Conservation (phyloP, 1,284 basidiomycete genomes). For the Nidula niveotomentosa region DNA sequence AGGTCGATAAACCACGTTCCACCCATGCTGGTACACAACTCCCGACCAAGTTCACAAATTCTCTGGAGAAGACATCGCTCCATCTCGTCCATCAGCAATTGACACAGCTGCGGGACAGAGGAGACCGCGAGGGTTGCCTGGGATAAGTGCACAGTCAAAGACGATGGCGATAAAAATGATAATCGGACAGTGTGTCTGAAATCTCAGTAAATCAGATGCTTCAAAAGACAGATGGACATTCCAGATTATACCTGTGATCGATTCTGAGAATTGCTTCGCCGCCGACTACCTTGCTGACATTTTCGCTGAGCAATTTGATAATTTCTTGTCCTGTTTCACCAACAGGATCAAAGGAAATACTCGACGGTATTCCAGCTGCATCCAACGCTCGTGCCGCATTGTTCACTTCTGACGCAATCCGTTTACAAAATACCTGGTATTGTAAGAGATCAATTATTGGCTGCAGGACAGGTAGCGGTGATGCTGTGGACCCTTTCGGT, state of each 20-base stretch:
- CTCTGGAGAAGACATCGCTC: slow-evolving; percentile 63
- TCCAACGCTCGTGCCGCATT: slow-evolving; percentile 47
- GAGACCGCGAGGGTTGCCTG: slow-evolving; percentile 72
- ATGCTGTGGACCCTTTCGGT: slow-evolving; percentile 7
- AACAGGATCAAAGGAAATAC: slow-evolving; percentile 59
- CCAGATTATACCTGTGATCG: slow-evolving; percentile 49
- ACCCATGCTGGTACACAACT: slow-evolving; percentile 50
- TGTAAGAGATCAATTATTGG: slow-evolving; percentile 76
- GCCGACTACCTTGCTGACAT: slow-evolving; percentile 40
- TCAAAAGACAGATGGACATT: slow-evolving; percentile 9
- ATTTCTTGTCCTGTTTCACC: slow-evolving; percentile 66
- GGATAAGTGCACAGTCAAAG: slow-evolving; percentile 67
- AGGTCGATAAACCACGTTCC: slow-evolving; percentile 79
- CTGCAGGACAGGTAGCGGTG: slow-evolving; percentile 47
- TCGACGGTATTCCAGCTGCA: slow-evolving; percentile 54
- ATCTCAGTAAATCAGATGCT: not conserved
- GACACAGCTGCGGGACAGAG: slow-evolving; percentile 72
- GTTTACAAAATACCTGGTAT: slow-evolving; percentile 70
- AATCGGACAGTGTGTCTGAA: slow-evolving; percentile 69
- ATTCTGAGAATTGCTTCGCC: slow-evolving; percentile 72
- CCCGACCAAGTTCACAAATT: slow-evolving; percentile 65
- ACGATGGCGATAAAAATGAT: slow-evolving; percentile 71
- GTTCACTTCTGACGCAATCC: slow-evolving; percentile 57
- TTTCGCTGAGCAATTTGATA: slow-evolving; percentile 42
- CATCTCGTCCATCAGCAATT: slow-evolving; percentile 73